Base-by-base conservation (phyloP, 306 rosid species). In the Dalbergia cochinchinensis region DNA sequence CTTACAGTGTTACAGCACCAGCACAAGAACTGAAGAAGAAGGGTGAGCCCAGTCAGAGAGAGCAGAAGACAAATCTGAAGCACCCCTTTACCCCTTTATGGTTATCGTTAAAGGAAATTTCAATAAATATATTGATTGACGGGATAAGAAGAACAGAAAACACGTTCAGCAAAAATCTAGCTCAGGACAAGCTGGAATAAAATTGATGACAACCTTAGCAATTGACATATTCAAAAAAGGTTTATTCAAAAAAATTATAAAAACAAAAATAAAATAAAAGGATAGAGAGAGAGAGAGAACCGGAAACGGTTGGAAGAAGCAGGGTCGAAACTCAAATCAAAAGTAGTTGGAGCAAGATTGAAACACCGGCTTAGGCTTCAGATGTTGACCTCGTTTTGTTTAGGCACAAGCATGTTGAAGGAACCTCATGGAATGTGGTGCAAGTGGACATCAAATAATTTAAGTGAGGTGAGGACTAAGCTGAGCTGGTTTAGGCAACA, bases 111-210 rank as follows among this genome's bases (percentile, higher is more conserved):
- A 65, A 53, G 78, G 74, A 76, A 68, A 63, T 10, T 77, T 61
- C 5, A 69, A 73, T 4, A 61, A 20, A 54, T 54, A 63, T 12
- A 57, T 22, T 41, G 68, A 34, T 31, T 53, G 65, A 61, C 47
- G 6, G 47, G 3, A 37, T 5, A 37, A 73, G 78, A 74, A 68
- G 79, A 75, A 74, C 62, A 61, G 73, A 61, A 54, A 13, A 53
- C 74, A 77, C 10, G 86, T 71, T 62, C 13, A 19, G 44, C 50
- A 65, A 57, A 77, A 83, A 86, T 88, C 73, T 77, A 81, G 86
- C 85, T 70, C 69, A 71, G 83, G 79, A 78, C 76, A 69, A 77
- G 88, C 86, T 81, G 89, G 83, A 71, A 70, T 57, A 33, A 81
- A 81, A 61, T 66, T 68, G 19, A 18, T 82, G 79, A 76, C 85